Percentiles rank a stretch among this genome's conserved stretches.
phyloP scores from a whole-genome alignment of 768 basidiomycete genomes.

The Trametes maxima region DNA sequence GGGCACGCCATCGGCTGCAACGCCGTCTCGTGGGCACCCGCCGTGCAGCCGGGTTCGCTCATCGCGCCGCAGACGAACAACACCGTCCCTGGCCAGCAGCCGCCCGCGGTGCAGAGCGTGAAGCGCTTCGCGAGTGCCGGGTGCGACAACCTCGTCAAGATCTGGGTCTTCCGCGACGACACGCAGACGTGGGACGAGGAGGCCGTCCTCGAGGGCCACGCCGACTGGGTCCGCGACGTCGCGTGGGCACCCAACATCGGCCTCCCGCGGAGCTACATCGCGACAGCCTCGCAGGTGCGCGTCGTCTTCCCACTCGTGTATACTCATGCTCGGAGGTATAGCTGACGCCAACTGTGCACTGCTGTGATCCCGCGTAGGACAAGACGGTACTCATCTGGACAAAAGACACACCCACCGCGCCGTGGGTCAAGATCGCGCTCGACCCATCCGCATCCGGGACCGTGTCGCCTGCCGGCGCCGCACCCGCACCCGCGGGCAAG shows the following conservation, averaged over 20 bases:
- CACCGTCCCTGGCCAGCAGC: conserved; percentile 48
- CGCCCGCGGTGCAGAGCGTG: conserved; percentile 48
- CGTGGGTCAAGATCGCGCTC: conserved; percentile 81
- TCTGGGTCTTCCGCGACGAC: conserved; percentile 91
- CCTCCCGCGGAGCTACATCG: conserved; percentile 91
- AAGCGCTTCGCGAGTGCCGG: conserved; percentile 96
- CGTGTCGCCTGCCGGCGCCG: conserved; percentile 44
- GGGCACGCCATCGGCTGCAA: conserved; percentile 97
- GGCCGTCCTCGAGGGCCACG: conserved; percentile 88
- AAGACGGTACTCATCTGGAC: conserved; percentile 92
- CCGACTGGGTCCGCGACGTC: conserved; percentile 99
- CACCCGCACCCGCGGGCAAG: conserved; percentile 56
- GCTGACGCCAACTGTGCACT: not conserved
- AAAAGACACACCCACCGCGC: conserved; percentile 70
- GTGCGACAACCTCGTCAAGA: conserved; percentile 92
- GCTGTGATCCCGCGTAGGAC: conserved; percentile 45
- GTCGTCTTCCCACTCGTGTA: not conserved
- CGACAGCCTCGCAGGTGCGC: conserved; percentile 85
- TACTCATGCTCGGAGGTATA: not conserved
- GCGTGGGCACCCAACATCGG: conserved; percentile 99
- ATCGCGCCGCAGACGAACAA: conserved; percentile 65
- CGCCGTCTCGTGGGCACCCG: conserved; percentile 97
- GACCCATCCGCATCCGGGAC: conserved; percentile 60
- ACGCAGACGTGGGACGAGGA: conserved; percentile 90
- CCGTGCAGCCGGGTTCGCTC: conserved; percentile 82